phyloP scores from a whole-genome alignment of 148 eudicot species.

The Cornus suecica region DNA sequence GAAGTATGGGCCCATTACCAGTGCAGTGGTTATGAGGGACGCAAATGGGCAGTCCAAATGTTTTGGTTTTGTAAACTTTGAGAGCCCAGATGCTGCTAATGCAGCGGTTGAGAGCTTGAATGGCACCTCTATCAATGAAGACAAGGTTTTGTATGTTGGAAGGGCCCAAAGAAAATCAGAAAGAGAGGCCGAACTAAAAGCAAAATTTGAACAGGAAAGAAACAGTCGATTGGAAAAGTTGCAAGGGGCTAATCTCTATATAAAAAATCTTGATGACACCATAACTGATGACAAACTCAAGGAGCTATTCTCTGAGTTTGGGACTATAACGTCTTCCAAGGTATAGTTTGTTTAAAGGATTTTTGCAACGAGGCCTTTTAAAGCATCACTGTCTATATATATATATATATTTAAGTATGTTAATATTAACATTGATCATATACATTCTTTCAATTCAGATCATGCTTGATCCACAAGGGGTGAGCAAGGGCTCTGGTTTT shows the following conservation, averaged over 20 bases:
- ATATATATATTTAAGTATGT: too few relatives aligned
- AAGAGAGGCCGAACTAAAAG: slow-evolving; percentile 49
- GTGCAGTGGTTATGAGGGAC: slow-evolving; percentile 62
- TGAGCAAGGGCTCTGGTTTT: slow-evolving; percentile 67
- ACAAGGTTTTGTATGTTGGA: slow-evolving; percentile 56
- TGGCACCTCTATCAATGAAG: slow-evolving; percentile 32
- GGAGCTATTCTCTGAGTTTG: slow-evolving; percentile 59
- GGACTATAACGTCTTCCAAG: slow-evolving; percentile 62
- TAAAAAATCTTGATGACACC: slow-evolving; percentile 60
- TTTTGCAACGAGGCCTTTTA: not conserved
- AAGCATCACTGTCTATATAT: not conserved
- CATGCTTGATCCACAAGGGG: slow-evolving; percentile 46
- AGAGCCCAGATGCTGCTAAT: slow-evolving; percentile 44
- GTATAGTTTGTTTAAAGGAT: slow-evolving; percentile 18
- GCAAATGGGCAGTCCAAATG: slow-evolving; percentile 45
- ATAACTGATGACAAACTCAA: slow-evolving; percentile 48
- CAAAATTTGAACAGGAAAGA: slow-evolving; percentile 45
- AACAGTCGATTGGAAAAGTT: slow-evolving; percentile 38
- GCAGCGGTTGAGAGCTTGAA: slow-evolving; percentile 56
- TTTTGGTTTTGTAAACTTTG: slow-evolving; percentile 67
- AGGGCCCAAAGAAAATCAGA: slow-evolving; percentile 61
- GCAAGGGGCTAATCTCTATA: slow-evolving; percentile 55
- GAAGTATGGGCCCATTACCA: slow-evolving; percentile 55
- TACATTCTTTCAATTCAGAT: slow-evolving; percentile 25
- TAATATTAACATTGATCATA: too few relatives aligned